Evolutionary conservation across 163 green algal species (phyloP).

Genomic region (Chlamydomonas reinhardtii): DNA sequence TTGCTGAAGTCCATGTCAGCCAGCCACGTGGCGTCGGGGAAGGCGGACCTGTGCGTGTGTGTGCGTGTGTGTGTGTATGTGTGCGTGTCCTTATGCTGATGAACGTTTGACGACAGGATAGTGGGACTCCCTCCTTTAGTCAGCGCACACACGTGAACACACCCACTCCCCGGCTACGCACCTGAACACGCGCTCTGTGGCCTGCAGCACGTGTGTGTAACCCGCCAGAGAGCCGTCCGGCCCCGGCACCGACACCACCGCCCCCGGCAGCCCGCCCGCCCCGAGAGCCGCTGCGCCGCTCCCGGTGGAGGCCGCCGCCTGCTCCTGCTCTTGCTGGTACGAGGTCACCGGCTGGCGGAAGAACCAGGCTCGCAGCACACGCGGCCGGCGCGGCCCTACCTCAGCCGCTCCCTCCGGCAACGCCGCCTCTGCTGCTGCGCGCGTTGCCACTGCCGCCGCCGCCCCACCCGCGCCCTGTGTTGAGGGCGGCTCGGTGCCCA

Average conservation of each 20-base stretch:
- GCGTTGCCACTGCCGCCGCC: neutral
- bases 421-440: neutral
- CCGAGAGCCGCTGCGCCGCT: too few species aligned
- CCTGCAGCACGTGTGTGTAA: neutral
- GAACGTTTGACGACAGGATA: too few species aligned
- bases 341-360: conserved; percentile 13
- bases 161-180: neutral
- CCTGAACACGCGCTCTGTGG: conserved; percentile 30
- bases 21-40: conserved; percentile 23
- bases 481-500: neutral
- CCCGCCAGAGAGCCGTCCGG: conserved; percentile 23
- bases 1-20: conserved; percentile 1
- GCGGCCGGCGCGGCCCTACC: neutral
- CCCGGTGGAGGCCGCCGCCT: neutral
- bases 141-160: neutral
- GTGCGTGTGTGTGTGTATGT: neutral
- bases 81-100: too few species aligned
- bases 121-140: too few species aligned
- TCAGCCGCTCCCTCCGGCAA: too few species aligned
- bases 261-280: conserved; percentile 5
- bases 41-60: neutral
- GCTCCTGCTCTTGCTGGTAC: neutral
- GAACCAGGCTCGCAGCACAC: conserved; percentile 29
- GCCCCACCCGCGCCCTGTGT: neutral
- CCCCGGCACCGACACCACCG: conserved; percentile 21